These are phyloP conservation scores for Tetrapisispora phaffii DNA, from an alignment of 805 yeast genomes.

Conservation along the genomic window DNA sequence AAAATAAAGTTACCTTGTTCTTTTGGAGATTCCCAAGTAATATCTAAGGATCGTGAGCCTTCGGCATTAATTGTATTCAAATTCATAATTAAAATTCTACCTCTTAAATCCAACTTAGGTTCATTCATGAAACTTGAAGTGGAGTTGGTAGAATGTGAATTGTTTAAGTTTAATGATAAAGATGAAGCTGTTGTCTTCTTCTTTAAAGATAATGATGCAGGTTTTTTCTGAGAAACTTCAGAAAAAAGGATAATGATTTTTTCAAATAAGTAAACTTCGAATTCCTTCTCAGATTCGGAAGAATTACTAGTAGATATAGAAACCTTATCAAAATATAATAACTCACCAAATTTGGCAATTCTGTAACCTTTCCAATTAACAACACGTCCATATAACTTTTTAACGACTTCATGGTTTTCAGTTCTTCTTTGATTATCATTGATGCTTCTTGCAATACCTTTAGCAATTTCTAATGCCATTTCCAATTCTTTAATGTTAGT, in stretches of 20 bases:
- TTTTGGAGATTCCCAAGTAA: constrained; percentile 75
- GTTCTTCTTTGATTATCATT: constrained; percentile 91
- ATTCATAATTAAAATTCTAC: constrained; percentile 71
- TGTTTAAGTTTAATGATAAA: constrained; percentile 8
- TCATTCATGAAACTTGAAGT: constrained; percentile 13
- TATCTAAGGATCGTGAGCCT: constrained; percentile 49
- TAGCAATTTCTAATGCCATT: constrained; percentile 62
- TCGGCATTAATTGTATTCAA: constrained; percentile 38
- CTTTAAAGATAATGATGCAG: constrained; percentile 35
- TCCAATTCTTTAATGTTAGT: constrained; percentile 44
- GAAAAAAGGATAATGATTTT: constrained; percentile 54
- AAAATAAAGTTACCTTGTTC: constrained; percentile 82
- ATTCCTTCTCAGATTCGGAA: constrained; percentile 69
- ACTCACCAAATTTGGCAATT: constrained; percentile 70
- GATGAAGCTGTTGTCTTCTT: constrained; percentile 29
- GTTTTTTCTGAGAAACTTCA: constrained; percentile 43
- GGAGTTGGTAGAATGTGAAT: constrained; percentile 7
- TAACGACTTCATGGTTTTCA: constrained; percentile 68
- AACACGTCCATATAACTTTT: constrained; percentile 63
- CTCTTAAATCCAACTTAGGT: constrained; percentile 54
- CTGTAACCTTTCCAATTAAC: constrained; percentile 89
- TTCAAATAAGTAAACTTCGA: constrained; percentile 83
- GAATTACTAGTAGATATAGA: constrained; percentile 36
- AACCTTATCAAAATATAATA: constrained; percentile 64
- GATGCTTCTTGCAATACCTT: constrained; percentile 75